Base-by-base conservation (phyloP, 2,329 filamentous ascomycete species). In the Xylaria sp. region DNA sequence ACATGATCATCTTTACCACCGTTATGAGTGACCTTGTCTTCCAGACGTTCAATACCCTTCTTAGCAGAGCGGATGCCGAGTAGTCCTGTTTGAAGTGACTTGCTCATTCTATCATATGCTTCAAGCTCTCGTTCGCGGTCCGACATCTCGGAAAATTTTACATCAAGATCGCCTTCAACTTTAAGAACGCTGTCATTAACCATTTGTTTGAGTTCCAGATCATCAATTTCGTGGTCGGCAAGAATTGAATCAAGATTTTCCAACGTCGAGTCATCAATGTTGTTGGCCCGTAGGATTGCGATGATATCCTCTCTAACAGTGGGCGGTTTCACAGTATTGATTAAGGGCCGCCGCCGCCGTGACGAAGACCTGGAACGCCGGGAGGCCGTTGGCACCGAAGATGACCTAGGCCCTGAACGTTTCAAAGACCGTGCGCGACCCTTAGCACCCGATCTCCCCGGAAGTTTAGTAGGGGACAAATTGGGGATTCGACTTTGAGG, bases 221-320 rank as follows among this genome's bases (percentile, higher is more conserved):
- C 73, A 42, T 77, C 71, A 48, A 76, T 69, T 65, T 79, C 80
- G 59, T 78, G 78, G n/a, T 79, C 79, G 34, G 77, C 75, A 30
- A 88, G 74, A 47, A 88, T 78, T 32, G 85, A 83, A 65, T 85
- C 85, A 34, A 89, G 79, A 68, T 89, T 85, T 56, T 89, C 87
- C n/a, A 88, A 76, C 0, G 86, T 89, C 0, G 85, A 87, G 72
- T 89, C 87, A 19, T 89, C 86, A 30, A 88, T 84, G 61, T 88
- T 82, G 72, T 88, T 83, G 53, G 78, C 79, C 17, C 81, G 81
- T 69, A 86, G 82, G 54, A 89, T 84, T 59, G 86, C 83, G 32
- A 83, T 78, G 32, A 89, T 77, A 71, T 89, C 87, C 65, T 88
- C 86, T 63, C 82, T 85, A 61, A 86, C 87, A 1, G 84, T 86